Conservation (phyloP, 2,329 filamentous ascomycete species). For the Trichothecium sympodiale region DNA sequence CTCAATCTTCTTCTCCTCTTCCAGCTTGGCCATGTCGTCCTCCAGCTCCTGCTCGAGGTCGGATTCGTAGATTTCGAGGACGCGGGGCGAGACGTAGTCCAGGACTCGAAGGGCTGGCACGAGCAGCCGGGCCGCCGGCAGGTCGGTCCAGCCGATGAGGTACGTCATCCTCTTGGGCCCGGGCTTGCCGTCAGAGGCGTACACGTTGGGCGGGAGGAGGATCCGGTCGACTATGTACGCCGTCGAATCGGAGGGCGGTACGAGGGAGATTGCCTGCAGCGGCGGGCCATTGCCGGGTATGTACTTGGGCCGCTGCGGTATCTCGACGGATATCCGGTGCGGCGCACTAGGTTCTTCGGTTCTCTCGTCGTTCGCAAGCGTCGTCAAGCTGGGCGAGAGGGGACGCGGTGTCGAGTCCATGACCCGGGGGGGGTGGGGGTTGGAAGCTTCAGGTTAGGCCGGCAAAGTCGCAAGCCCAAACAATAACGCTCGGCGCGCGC, state of each 20-base stretch:
- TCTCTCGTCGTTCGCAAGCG: too few relatives aligned
- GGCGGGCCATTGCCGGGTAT: conserved; percentile 35
- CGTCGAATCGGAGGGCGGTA: conserved; percentile 36
- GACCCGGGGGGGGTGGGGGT: too few relatives aligned
- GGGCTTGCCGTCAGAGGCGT: conserved; percentile 21
- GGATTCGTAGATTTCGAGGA: conserved; percentile 47
- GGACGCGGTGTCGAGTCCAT: too few relatives aligned
- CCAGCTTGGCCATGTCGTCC: conserved; percentile 18
- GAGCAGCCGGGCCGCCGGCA: conserved; percentile 34
- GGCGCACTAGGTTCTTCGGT: too few relatives aligned
- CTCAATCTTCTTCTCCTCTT: conserved; percentile 1
- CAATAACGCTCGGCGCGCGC: too few relatives aligned
- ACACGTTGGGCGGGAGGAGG: conserved; percentile 25
- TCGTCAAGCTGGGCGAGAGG: too few relatives aligned
- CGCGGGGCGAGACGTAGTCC: conserved; percentile 47
- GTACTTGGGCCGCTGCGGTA: conserved; percentile 20
- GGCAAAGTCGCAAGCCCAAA: too few relatives aligned
- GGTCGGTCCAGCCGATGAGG: conserved; percentile 42
- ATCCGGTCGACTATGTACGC: conserved; percentile 47
- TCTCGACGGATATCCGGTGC: neutral
- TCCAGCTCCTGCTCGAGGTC: conserved; percentile 30
- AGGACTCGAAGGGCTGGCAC: conserved; percentile 36
- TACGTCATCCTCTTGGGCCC: conserved; percentile 38
- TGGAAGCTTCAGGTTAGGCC: too few relatives aligned
- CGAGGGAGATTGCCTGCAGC: conserved; percentile 33